Base-by-base conservation (phyloP, 1,284 basidiomycete genomes). In the Cutaneotrichosporon sp. region DNA sequence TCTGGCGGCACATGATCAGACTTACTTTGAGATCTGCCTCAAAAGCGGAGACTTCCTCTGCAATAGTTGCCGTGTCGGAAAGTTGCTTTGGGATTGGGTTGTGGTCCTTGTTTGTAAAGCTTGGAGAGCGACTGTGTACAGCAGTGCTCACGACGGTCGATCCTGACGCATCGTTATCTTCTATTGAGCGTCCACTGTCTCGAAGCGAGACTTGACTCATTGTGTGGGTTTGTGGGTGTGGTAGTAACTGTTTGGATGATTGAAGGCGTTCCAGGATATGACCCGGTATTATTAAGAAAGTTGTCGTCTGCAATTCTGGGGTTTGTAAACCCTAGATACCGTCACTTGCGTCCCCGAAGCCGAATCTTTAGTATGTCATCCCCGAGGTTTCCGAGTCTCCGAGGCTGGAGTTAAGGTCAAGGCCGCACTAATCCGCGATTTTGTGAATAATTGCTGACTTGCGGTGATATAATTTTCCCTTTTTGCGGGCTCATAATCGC, bases 61-160 rank as follows among this genome's bases (percentile, higher is more conserved):
- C 18, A 8, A 53, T 53, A n/a, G 26, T 11, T 2, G 14, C 30
- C 30, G 51, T 8, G 7, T 30, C 30, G 31, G 14, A 9, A 18
- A 31, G 18, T 7, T 56, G 1, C 14, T 56, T 56, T 11, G 21
- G 7, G 31, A 42, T 56, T 11, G 21, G 7, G 31, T 1, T 9
- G 10, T 53, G 18, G 9, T 30, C 14, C 22, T 56, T 56, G 22
- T 14, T 22, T 14, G 11, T 22, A 10, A 56, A 40, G 26, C 38
- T 42, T 21, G 36, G 55, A 5, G 38, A 42, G 22, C 55, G 36
- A n/a, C n/a, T 22, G 10, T 34, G 55, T 16, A n/a, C 55, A 13
- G 55, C 55, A 22, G 55, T 40, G 55, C 36, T 56, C 13, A 49
- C 46, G 22, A 34, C 31, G 5, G 56, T 58, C 5, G 47, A 9